These are phyloP conservation scores for Penicillium paxilli DNA, from an alignment of 495 filamentous ascomycete genomes.

Conservation along the genomic window DNA sequence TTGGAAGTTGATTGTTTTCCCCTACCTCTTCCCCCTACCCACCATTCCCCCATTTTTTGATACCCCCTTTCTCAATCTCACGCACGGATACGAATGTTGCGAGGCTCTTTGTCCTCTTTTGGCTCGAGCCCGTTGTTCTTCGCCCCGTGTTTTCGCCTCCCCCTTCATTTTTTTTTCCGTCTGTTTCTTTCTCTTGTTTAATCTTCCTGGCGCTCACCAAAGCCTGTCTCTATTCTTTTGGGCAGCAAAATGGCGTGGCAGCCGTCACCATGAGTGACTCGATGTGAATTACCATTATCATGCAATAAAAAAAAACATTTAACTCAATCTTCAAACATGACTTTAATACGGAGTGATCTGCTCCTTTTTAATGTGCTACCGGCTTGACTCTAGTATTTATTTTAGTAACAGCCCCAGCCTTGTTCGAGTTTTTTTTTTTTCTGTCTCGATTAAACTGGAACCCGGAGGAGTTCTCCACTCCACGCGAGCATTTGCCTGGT, in stretches of 20 bases:
- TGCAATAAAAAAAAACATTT: conserved; percentile 4
- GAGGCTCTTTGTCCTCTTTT: background rate
- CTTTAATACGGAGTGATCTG: too few species aligned
- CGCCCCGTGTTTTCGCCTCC: conserved; percentile 1
- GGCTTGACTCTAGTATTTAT: too few species aligned
- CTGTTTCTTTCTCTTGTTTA: conserved; percentile 9
- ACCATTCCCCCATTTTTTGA: conserved; percentile 13
- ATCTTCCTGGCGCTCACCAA: conserved; percentile 37
- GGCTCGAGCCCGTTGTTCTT: conserved; percentile 3
- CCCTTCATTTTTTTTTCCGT: conserved; percentile 1
- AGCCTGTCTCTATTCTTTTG: background rate
- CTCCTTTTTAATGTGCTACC: too few species aligned
- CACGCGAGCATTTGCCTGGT: background rate
- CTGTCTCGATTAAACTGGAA: background rate
- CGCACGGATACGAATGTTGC: conserved; percentile 3
- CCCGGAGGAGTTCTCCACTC: background rate
- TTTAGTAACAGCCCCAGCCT: too few species aligned
- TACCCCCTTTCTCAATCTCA: conserved; percentile 20
- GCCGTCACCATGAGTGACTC: conserved; percentile 39
- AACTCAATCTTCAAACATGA: background rate
- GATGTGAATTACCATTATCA: conserved; percentile 9
- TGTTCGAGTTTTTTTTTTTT: background rate
- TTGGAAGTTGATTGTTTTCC: too few species aligned
- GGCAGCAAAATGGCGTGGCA: conserved; percentile 34
- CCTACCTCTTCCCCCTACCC: background rate